phyloP scores from a whole-genome alignment of 805 yeast species.

The Pichia occidentalis region DNA sequence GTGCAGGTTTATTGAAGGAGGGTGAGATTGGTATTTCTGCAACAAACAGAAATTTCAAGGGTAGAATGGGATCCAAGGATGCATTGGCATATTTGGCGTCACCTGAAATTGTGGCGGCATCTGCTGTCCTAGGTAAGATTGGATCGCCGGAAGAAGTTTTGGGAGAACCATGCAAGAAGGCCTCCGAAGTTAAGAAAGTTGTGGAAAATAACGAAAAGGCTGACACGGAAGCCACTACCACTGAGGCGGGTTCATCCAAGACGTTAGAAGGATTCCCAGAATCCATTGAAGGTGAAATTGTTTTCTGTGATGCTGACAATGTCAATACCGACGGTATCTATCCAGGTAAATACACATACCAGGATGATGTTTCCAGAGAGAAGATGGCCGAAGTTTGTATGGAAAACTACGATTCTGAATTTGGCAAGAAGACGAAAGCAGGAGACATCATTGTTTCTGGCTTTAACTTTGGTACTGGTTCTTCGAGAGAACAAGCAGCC shows the following conservation, averaged over 20 bases:
- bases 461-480: conserved; percentile 96
- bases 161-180: conserved; percentile 47
- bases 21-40: conserved; percentile 99
- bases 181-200: conserved; percentile 42
- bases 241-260: conserved; percentile 43
- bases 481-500: conserved; percentile 98
- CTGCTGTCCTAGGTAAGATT: conserved; percentile 91
- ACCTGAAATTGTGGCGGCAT: conserved; percentile 97
- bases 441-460: conserved; percentile 88
- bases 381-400: conserved; percentile 99
- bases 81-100: conserved; percentile 95
- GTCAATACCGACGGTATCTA: conserved; percentile 98
- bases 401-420: conserved; percentile 96
- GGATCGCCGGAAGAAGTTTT: conserved; percentile 84
- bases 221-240: conserved; percentile 15
- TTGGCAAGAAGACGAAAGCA: conserved; percentile 69
- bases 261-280: conserved; percentile 89
- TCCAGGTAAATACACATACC: conserved; percentile 98
- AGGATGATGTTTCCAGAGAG: conserved; percentile 90
- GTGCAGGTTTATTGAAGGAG: conserved; percentile 85
- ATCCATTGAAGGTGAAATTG: conserved; percentile 81
- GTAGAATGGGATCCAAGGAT: conserved; percentile 97
- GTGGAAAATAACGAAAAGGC: conserved; percentile 30
- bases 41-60: conserved; percentile 97
- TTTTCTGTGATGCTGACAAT: conserved; percentile 93